Evolutionary conservation across 345 rosid species (phyloP), one percentile per base, ranked within the genome.

Genomic region (Gossypium arboreum): DNA sequence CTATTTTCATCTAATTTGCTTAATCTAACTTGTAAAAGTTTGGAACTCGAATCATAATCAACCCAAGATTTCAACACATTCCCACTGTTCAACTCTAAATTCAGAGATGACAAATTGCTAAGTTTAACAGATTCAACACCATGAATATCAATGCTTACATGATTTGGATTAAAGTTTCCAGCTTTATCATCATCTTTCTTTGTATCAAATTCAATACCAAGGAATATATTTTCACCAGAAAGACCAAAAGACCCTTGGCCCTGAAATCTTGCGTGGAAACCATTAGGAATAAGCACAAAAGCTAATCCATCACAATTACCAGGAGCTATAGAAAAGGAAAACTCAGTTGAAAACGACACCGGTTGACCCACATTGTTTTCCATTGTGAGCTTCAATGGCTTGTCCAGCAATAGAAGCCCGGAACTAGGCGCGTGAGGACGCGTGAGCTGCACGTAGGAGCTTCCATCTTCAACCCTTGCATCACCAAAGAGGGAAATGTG

Each of bases 51-150:
- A 75, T 86, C 87, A 71, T 84, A 89, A 79, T 86, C 88, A 48
- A 87, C 59, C 90, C 93, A 89, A 2, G 90, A 80, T 71, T 78
- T 84, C 75, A 87, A 41, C 9, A 75, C 85, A 69, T 83, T 79
- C 43, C 88, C 93, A 78, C 69, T 78, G 72, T 81, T 85, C 29
- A 80, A 68, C 81, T 68, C 78, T 24, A 79, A 54, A 62, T 77
- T 65, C 9, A 68, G 34, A 4, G 85, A 56, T 5, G 87, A 77
- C 25, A 62, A 76, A 45, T 83, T 85, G 27, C 83, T 69, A 54
- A 77, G 77, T 12, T 65, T 76, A 20, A 75, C 81, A 48, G 82
- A 81, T 62, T 66, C 81, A 70, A 79, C 68, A 73, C 76, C 75
- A 59, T 79, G 52, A 34, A 85, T 59, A 72, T 79, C 77, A 2